phyloP scores from a whole-genome alignment of 1,284 basidiomycete genomes.

The Cutaneotrichosporon cavernicola region DNA sequence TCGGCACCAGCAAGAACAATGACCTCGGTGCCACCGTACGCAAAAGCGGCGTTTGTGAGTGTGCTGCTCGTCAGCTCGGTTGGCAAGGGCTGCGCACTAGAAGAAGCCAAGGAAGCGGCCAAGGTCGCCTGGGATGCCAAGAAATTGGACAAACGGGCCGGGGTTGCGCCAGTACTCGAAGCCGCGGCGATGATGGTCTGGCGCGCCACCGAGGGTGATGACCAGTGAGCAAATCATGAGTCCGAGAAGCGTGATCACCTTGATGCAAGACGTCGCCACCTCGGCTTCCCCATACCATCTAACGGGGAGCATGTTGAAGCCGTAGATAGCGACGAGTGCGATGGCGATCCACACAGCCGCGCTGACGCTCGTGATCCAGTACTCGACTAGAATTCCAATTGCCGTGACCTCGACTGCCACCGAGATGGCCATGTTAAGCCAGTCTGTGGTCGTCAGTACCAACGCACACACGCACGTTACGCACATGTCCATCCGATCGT shows the following conservation, averaged over 20 bases:
- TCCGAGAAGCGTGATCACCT: slow-evolving; percentile 16
- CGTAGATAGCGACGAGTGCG: slow-evolving; percentile 7
- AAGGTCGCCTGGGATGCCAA: slow-evolving; percentile 12
- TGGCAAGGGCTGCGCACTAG: slow-evolving; percentile 26
- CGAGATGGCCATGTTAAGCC: slow-evolving; percentile 17
- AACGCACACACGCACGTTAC: neutral
- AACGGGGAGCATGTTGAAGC: slow-evolving; percentile 19
- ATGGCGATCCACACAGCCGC: slow-evolving; percentile 15
- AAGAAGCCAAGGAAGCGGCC: slow-evolving; percentile 40
- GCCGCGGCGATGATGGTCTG: slow-evolving; percentile 30
- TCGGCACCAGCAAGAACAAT: slow-evolving; percentile 37
- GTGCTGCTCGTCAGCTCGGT: slow-evolving; percentile 31
- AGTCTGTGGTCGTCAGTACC: slow-evolving; percentile 8
- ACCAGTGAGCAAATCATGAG: slow-evolving; percentile 13
- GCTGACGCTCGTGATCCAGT: slow-evolving; percentile 20
- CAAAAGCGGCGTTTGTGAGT: slow-evolving; percentile 37
- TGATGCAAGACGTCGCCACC: slow-evolving; percentile 22
- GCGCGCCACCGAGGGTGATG: slow-evolving; percentile 34
- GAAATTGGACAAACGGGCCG: slow-evolving; percentile 25
- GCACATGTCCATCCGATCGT: slow-evolving; percentile 23
- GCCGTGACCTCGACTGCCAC: slow-evolving; percentile 20
- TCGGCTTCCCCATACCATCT: slow-evolving; percentile 22
- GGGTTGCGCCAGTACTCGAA: slow-evolving; percentile 41
- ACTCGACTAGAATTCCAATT: slow-evolving; percentile 14
- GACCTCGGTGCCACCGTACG: slow-evolving; percentile 41